Evolutionary conservation across 805 yeast genomes (phyloP), one percentile per base, ranked within the genome.

Genomic region (Isabelozyma gotoi): DNA sequence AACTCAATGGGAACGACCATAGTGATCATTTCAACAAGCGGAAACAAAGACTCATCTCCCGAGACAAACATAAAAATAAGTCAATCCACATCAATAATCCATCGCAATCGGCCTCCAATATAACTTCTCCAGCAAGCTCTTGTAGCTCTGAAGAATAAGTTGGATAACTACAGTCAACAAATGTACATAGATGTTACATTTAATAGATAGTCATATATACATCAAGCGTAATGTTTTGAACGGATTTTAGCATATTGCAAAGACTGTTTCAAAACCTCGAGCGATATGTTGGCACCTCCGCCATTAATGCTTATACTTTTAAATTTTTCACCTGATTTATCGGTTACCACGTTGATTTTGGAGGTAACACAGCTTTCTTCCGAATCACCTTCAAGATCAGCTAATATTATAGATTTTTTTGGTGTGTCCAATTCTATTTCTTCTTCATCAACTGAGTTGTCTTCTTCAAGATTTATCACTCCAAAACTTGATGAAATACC

Each of bases 381-480:
- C 4, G 90, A 85, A 47, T 85, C 92, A 11, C 95, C 95, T 59
- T 88, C 95, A 33, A 88, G 55, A 57, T 89, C 97, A 1, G 87
- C 82, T 38, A 89, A 60, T 12, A 88, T 53, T 0, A 81, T 68
- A 1, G 77, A 50, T 18, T 60, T 41, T 4, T 45, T 51, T 17
- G 36, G 48, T 62, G 12, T 54, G 42, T 49, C 53, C 31, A 39
- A 17, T 6, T 66, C 73, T 60, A 66, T 65, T 21, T 65, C 64
- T 14, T 61, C 65, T 7, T 35, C 38, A 5, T 52, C n/a, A n/a
- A n/a, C n/a, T 63, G 41, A 32, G 11, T 19, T 73, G 21, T 14
- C 8, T 2, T 65, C 63, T 19, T 72, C 71, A 8, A 71, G 40
- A 34, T 71, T 76, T 14, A 77, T 73, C 1, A 85, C 63, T 10